Conservation (phyloP, 2,329 filamentous ascomycete genomes). For the Phoma sp. region DNA sequence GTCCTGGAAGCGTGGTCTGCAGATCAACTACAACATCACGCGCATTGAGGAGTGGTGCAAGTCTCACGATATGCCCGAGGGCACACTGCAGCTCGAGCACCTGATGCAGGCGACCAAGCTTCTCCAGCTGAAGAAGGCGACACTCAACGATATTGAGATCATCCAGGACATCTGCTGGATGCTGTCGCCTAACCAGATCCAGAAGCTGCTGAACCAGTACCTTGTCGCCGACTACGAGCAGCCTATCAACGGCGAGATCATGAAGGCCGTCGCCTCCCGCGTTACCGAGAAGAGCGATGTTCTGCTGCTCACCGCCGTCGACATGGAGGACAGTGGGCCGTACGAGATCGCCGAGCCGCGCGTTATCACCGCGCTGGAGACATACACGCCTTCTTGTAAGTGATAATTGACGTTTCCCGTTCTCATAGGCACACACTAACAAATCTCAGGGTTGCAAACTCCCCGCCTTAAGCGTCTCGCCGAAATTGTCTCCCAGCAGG, state of each 20-base stretch:
- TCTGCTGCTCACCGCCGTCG: slow-evolving; percentile 87
- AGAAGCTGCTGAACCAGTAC: slow-evolving; percentile 98
- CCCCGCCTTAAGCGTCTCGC: slow-evolving; percentile 92
- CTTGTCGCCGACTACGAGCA: slow-evolving; percentile 98
- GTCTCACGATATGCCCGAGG: slow-evolving; percentile 99
- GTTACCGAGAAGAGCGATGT: slow-evolving; percentile 99
- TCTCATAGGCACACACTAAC: slow-evolving; percentile 33
- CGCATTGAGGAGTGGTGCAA: slow-evolving; percentile 99
- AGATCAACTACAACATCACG: slow-evolving; percentile 99
- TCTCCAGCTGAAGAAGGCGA: slow-evolving; percentile 97
- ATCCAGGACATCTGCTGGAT: slow-evolving; percentile 99
- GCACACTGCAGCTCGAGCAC: slow-evolving; percentile 95
- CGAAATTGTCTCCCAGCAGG: slow-evolving; percentile 97
- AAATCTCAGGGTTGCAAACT: slow-evolving; percentile 81
- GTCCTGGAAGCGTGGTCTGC: slow-evolving; percentile 97
- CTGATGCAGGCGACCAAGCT: slow-evolving; percentile 99
- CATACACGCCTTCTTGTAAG: slow-evolving; percentile 96
- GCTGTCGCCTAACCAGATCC: slow-evolving; percentile 98
- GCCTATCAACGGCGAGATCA: slow-evolving; percentile 98
- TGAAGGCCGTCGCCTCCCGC: slow-evolving; percentile 97
- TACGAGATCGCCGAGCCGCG: slow-evolving; percentile 98
- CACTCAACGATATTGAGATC: slow-evolving; percentile 98
- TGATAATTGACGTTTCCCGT: slow-evolving; percentile 21
- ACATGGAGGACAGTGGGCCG: slow-evolving; percentile 98
- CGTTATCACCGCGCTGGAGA: slow-evolving; percentile 94